A percentile compares a stretch with the other conserved stretches of the same genome.
Evolutionary conservation across 495 filamentous ascomycete genomes (phyloP).

Genomic region (Tuber melanosporum): DNA sequence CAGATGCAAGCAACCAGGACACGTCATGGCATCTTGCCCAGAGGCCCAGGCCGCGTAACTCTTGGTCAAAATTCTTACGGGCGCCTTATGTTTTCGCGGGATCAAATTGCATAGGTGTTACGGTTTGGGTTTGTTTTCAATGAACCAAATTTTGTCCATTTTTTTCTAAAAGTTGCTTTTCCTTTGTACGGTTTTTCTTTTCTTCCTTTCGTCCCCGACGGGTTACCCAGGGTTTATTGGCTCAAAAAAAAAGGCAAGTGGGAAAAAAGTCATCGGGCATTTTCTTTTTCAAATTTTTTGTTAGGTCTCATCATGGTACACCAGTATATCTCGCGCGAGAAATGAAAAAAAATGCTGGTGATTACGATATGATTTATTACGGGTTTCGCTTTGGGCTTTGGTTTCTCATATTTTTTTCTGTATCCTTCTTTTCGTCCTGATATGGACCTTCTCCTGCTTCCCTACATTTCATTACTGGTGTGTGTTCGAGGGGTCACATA

Average conservation of each 20-base stretch:
- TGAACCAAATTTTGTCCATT: conserved; percentile 37
- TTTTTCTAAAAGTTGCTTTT: conserved; percentile 35
- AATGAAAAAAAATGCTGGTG: conserved; percentile 32
- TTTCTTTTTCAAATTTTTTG: conserved; percentile 24
- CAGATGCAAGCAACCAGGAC: conserved; percentile 89
- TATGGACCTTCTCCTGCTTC: not conserved
- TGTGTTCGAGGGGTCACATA: conserved; percentile 4
- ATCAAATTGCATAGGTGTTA: conserved; percentile 39
- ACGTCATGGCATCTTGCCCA: conserved; percentile 88
- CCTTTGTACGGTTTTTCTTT: conserved; percentile 32
- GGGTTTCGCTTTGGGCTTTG: conserved; percentile 33
- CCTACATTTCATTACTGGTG: not conserved
- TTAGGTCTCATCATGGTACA: conserved; percentile 30
- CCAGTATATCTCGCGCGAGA: conserved; percentile 22
- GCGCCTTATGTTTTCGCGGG: conserved; percentile 38
- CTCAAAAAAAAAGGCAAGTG: conserved; percentile 29
- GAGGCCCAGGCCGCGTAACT: conserved; percentile 45
- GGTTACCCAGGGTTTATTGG: conserved; percentile 30
- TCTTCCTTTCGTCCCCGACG: conserved; percentile 12
- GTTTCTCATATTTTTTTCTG: conserved; percentile 30
- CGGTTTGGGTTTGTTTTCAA: conserved; percentile 40
- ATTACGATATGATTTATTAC: conserved; percentile 33
- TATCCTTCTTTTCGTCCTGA: conserved; percentile 4
- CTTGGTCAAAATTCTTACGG: conserved; percentile 25
- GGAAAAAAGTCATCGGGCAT: conserved; percentile 30